Evolutionary conservation across 768 basidiomycete genomes (phyloP).

Genomic region (Clitopilus hobsonii): DNA sequence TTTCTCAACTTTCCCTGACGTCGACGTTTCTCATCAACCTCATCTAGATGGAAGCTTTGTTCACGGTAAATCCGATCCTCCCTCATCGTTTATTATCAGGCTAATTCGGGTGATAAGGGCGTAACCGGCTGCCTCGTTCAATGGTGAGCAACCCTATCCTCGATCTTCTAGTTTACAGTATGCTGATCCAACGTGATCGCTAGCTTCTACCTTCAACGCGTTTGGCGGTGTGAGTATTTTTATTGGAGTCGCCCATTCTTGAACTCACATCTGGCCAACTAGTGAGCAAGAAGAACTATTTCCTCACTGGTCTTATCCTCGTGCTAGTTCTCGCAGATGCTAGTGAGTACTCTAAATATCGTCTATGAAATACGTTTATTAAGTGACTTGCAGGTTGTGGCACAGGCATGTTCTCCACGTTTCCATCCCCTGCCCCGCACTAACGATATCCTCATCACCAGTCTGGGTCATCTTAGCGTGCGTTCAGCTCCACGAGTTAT

Average conservation of each 20-base stretch:
- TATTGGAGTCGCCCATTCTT: not conserved
- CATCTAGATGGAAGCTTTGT: slow-evolving; percentile 38
- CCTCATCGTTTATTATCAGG: not conserved
- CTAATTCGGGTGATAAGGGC: slow-evolving; percentile 30
- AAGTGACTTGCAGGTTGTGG: slow-evolving; percentile 22
- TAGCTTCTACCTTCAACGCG: slow-evolving; percentile 45
- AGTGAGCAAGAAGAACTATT: slow-evolving; percentile 39
- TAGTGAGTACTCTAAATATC: slow-evolving; percentile 15
- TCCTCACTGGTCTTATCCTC: slow-evolving; percentile 25
- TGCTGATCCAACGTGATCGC: not conserved
- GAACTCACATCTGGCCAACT: not conserved
- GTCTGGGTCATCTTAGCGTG: slow-evolving; percentile 41
- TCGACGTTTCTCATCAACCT: not conserved
- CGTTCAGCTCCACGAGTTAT: slow-evolving; percentile 8
- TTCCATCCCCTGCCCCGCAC: not conserved
- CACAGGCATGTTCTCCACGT: slow-evolving; percentile 19
- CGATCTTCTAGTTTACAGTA: not conserved
- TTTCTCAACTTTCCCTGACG: not conserved
- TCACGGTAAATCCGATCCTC: slow-evolving; percentile 27
- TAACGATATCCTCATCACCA: slow-evolving; percentile 9
- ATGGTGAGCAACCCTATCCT: slow-evolving; percentile 34
- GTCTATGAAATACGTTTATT: not conserved
- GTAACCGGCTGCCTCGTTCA: slow-evolving; percentile 50
- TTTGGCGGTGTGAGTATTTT: slow-evolving; percentile 37
- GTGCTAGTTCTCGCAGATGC: slow-evolving; percentile 26